Conservation (phyloP, 306 rosid species). For the Canavalia ensiformis region DNA sequence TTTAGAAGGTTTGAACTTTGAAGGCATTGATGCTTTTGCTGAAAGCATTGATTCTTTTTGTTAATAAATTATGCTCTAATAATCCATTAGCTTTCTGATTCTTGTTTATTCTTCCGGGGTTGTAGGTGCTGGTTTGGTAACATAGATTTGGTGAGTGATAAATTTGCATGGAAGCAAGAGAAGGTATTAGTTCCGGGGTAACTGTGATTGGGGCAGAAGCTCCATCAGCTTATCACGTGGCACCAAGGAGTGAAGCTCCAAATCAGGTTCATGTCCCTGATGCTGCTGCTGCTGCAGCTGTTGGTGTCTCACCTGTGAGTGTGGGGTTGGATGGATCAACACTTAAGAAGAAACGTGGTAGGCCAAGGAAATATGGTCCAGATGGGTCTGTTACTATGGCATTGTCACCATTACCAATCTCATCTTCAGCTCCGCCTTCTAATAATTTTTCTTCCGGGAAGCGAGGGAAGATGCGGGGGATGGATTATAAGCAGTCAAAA, state of each 20-base stretch:
- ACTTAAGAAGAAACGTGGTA: slow-evolving; percentile 79
- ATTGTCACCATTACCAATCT: slow-evolving; percentile 76
- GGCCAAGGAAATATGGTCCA: slow-evolving; percentile 88
- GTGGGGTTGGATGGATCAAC: slow-evolving; percentile 65
- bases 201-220: slow-evolving; percentile 88
- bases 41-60: slow-evolving; percentile 11
- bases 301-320: slow-evolving; percentile 58
- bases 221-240: slow-evolving; percentile 86
- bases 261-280: slow-evolving; percentile 58
- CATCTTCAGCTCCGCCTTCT: slow-evolving; percentile 65
- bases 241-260: slow-evolving; percentile 76
- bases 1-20: slow-evolving; percentile 47
- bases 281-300: slow-evolving; percentile 10
- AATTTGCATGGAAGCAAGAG: slow-evolving; percentile 78
- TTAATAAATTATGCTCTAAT: not conserved
- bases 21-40: slow-evolving; percentile 29
- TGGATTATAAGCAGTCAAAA: slow-evolving; percentile 69
- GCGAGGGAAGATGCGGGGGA: slow-evolving; percentile 68
- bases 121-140: slow-evolving; percentile 58
- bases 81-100: not conserved
- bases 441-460: slow-evolving; percentile 61
- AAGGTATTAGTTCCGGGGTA: slow-evolving; percentile 77
- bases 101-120: slow-evolving; percentile 33
- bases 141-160: slow-evolving; percentile 34
- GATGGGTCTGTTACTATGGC: slow-evolving; percentile 86